These are phyloP conservation scores for Talaromyces albobiverticillius DNA, from an alignment of 2,329 filamentous ascomycete genomes.

Conservation along the genomic window DNA sequence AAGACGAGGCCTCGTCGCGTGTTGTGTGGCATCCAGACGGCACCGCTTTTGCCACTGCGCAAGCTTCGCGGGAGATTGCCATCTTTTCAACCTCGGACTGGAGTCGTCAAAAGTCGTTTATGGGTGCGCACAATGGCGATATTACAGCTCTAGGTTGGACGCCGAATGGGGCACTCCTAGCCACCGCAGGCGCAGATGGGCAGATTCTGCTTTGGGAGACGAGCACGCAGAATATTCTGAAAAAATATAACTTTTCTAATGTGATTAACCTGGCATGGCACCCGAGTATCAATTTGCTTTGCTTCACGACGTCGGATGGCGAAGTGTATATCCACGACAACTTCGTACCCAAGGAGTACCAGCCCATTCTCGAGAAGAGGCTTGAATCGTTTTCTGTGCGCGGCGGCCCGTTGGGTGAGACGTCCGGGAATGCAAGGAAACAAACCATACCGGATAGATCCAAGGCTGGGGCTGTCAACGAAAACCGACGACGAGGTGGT, in stretches of 20 bases:
- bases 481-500: slow-evolving; percentile 54
- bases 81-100: slow-evolving; percentile 86
- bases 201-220: slow-evolving; percentile 74
- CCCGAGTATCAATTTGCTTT: slow-evolving; percentile 79
- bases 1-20: slow-evolving; percentile 70
- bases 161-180: slow-evolving; percentile 85
- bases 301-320: slow-evolving; percentile 88
- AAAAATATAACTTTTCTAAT: slow-evolving; percentile 74
- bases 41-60: slow-evolving; percentile 81
- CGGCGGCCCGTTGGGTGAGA: slow-evolving; percentile 71
- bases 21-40: slow-evolving; percentile 94
- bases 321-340: slow-evolving; percentile 81
- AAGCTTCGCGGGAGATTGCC: slow-evolving; percentile 76
- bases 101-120: slow-evolving; percentile 78
- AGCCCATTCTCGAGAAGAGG: slow-evolving; percentile 48
- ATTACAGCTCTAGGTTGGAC: slow-evolving; percentile 91
- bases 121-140: slow-evolving; percentile 74
- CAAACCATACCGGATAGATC: slow-evolving; percentile 53
- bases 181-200: slow-evolving; percentile 55
- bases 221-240: slow-evolving; percentile 77
- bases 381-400: slow-evolving; percentile 81
- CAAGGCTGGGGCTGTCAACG: slow-evolving; percentile 49
- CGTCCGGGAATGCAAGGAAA: slow-evolving; percentile 62
- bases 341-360: slow-evolving; percentile 53
- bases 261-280: slow-evolving; percentile 90